Percentiles rank a stretch among this genome's conserved stretches.
phyloP scores from a whole-genome alignment of 2,329 filamentous ascomycete species.

The Fusarium sp. region DNA sequence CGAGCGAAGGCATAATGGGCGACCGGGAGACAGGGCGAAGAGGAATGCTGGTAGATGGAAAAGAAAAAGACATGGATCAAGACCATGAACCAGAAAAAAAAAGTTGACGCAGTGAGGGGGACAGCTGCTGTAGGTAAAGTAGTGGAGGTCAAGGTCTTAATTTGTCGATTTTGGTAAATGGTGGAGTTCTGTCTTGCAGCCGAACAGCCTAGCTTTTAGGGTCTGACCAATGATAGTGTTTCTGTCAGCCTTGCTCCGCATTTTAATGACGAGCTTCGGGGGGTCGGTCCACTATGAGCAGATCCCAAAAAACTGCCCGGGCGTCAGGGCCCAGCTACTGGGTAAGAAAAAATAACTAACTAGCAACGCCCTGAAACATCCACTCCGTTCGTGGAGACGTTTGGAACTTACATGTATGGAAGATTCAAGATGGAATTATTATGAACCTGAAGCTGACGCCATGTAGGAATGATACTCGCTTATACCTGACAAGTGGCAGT shows the following conservation, averaged over 20 bases:
- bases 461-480: not conserved
- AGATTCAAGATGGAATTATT: not conserved
- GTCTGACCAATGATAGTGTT: not conserved
- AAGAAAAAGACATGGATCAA: not conserved
- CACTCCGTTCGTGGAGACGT: not conserved
- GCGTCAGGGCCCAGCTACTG: not conserved
- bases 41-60: constrained; percentile 15
- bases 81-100: not conserved
- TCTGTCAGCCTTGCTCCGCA: not conserved
- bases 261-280: constrained; percentile 1
- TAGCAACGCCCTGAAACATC: not conserved
- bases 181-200: not conserved
- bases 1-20: constrained; percentile 47
- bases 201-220: not conserved
- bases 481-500: no score
- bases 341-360: not conserved
- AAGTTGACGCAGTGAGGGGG: constrained; percentile 7
- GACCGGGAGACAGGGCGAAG: constrained; percentile 1
- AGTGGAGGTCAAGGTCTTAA: not conserved
- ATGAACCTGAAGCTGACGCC: not conserved
- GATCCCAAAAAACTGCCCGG: not conserved
- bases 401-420: not conserved
- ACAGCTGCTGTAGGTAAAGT: not conserved
- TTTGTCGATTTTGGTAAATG: not conserved
- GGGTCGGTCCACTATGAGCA: constrained; percentile 1